These are phyloP conservation scores for Trichoderma harzianum DNA, from an alignment of 2,329 filamentous ascomycete species.

Conservation along the genomic window DNA sequence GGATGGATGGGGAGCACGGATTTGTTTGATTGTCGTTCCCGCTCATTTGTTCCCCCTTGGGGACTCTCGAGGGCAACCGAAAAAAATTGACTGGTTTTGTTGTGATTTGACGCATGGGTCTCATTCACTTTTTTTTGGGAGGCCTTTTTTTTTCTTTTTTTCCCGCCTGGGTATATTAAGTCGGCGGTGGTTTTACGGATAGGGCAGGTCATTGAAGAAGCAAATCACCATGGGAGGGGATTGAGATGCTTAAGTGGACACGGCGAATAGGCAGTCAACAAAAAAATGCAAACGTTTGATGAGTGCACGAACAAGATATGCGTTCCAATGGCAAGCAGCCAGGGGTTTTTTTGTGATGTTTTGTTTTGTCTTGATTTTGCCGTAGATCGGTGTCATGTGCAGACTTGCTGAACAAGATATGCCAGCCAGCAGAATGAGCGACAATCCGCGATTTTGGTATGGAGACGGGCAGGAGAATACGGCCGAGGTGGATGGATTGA, in stretches of 20 bases:
- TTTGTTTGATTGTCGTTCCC: conserved; percentile 27
- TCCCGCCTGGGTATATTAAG: conserved; percentile 1
- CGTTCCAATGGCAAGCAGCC: background rate
- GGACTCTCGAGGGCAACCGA: conserved; percentile 13
- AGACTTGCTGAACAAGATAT: background rate
- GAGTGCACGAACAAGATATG: conserved; percentile 11
- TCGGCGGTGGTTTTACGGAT: conserved; percentile 16
- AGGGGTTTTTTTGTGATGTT: background rate
- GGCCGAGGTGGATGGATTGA: background rate
- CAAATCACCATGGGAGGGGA: conserved; percentile 13
- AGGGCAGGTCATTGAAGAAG: conserved; percentile 16
- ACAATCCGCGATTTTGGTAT: background rate
- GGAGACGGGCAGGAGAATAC: background rate
- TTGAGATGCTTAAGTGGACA: conserved; percentile 18
- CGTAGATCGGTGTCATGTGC: background rate
- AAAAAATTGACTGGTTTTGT: conserved; percentile 17
- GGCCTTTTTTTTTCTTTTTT: background rate
- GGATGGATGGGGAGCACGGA: conserved; percentile 21
- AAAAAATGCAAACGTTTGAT: conserved; percentile 19
- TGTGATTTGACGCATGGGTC: conserved; percentile 18
- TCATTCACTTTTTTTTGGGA: conserved; percentile 16
- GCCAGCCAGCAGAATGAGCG: background rate
- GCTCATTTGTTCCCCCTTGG: conserved; percentile 22
- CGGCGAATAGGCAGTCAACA: conserved; percentile 17
- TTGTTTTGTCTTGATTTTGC: background rate